phyloP scores from a whole-genome alignment of 2,329 filamentous ascomycete genomes.

The Neonectria punicea region DNA sequence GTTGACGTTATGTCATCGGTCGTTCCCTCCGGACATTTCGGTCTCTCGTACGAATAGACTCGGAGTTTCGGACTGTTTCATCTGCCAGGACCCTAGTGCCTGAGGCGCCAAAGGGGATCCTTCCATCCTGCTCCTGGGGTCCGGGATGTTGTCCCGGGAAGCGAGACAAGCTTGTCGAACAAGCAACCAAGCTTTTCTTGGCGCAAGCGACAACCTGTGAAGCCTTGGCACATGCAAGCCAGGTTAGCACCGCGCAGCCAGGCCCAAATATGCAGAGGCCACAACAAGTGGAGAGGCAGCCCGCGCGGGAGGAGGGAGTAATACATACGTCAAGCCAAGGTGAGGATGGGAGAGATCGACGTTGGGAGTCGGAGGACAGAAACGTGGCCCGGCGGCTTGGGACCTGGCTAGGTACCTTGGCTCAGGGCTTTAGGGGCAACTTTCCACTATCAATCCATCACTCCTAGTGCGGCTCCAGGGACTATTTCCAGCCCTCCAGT shows the following conservation, averaged over 20 bases:
- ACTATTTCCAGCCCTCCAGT: neutral
- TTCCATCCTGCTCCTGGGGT: neutral
- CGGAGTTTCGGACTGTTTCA: neutral
- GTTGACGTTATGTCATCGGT: neutral
- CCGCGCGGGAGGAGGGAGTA: neutral
- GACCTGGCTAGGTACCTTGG: neutral
- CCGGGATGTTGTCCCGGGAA: slow-evolving; percentile 28
- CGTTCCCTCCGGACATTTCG: neutral
- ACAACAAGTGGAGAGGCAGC: slow-evolving; percentile 3
- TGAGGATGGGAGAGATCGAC: neutral
- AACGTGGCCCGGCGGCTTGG: neutral
- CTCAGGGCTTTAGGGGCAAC: neutral
- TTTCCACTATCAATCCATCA: neutral
- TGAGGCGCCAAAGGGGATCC: neutral
- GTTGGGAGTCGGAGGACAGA: neutral
- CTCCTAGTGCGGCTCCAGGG: neutral
- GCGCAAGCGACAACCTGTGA: slow-evolving; percentile 36
- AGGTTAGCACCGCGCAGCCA: slow-evolving; percentile 14
- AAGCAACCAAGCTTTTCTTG: slow-evolving; percentile 46
- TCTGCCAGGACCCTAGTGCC: neutral
- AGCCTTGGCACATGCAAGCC: slow-evolving; percentile 41
- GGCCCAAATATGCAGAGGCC: slow-evolving; percentile 9
- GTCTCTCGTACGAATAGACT: neutral
- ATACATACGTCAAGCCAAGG: neutral
- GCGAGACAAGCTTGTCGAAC: slow-evolving; percentile 39